These are phyloP conservation scores for Colletotrichum nymphaeae DNA, from an alignment of 2,329 filamentous ascomycete genomes.

Conservation along the genomic window DNA sequence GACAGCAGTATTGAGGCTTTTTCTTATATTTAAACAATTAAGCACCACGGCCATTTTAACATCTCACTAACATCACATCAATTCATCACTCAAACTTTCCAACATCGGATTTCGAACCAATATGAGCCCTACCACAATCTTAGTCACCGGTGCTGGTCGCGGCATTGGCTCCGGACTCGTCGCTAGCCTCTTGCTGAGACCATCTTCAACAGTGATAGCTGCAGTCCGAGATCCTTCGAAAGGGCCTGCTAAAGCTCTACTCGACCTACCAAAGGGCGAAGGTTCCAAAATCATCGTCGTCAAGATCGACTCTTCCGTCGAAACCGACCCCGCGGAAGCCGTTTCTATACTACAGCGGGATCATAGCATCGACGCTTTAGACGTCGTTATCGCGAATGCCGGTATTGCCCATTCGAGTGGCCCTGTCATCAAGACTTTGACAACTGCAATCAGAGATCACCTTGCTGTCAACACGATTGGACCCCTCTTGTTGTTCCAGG, in stretches of 20 bases:
- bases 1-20: no score
- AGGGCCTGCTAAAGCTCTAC: slow-evolving; percentile 43
- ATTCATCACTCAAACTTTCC: no score
- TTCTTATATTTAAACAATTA: no score
- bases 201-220: slow-evolving; percentile 50
- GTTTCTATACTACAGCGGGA: slow-evolving; percentile 42
- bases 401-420: slow-evolving; percentile 44
- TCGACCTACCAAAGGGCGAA: slow-evolving; percentile 46
- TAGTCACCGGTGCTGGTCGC: slow-evolving; percentile 45
- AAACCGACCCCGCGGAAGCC: slow-evolving; percentile 46
- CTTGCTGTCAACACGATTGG: slow-evolving; percentile 50
- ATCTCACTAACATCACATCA: no score
- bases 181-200: slow-evolving; percentile 7
- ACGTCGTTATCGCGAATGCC: slow-evolving; percentile 66
- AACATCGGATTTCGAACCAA: no score
- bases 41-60: no score
- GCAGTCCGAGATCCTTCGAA: slow-evolving; percentile 47
- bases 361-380: slow-evolving; percentile 53
- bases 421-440: slow-evolving; percentile 40
- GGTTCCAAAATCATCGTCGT: slow-evolving; percentile 52
- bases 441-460: slow-evolving; percentile 44
- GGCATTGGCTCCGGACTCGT: slow-evolving; percentile 26
- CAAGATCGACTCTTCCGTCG: slow-evolving; percentile 51
- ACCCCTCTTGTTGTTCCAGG: slow-evolving; percentile 35
- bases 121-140: no score